phyloP scores from a whole-genome alignment of 495 filamentous ascomycete genomes.

The Aspergillus leporis region DNA sequence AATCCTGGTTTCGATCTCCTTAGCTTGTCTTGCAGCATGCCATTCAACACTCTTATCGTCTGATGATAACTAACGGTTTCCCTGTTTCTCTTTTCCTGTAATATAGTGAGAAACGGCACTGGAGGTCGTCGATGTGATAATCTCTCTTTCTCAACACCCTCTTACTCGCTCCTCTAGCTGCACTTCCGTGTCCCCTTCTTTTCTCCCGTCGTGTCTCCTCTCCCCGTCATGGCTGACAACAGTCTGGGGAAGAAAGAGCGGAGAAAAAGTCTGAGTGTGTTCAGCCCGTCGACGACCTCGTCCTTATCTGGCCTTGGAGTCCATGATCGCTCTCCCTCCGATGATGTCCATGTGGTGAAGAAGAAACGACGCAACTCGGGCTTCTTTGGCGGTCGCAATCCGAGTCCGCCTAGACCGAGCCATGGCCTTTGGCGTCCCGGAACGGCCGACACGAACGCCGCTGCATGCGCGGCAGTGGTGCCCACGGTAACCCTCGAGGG shows the following conservation, averaged over 20 bases:
- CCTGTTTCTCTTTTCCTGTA: constrained; percentile 17
- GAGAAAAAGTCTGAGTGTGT: constrained; percentile 48
- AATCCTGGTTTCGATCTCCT: constrained; percentile 19
- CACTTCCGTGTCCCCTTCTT: constrained; percentile 9
- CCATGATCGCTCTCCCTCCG: constrained; percentile 41
- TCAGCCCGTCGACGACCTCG: constrained; percentile 34
- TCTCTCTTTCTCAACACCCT: constrained; percentile 22
- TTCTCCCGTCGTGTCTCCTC: constrained; percentile 15
- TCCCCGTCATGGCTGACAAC: constrained; percentile 41
- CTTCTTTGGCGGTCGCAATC: constrained; percentile 40
- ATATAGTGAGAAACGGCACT: constrained; percentile 33
- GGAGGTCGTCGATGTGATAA: constrained; percentile 38
- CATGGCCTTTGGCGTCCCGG: constrained; percentile 34
- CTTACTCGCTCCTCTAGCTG: constrained; percentile 9
- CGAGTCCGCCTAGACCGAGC: constrained; percentile 24
- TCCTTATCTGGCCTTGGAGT: constrained; percentile 21
- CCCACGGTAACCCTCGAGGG: constrained; percentile 30
- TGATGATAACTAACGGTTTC: constrained; percentile 18
- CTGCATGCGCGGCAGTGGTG: constrained; percentile 22
- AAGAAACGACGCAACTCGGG: constrained; percentile 50
- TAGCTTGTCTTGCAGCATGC: constrained; percentile 22
- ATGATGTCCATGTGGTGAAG: constrained; percentile 34
- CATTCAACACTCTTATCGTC: constrained; percentile 16
- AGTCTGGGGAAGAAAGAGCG: constrained; percentile 39
- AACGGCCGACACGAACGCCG: constrained; percentile 30